Evolutionary conservation across 257 asterid species (phyloP).

Genomic region (Galeopsis tetrahit): DNA sequence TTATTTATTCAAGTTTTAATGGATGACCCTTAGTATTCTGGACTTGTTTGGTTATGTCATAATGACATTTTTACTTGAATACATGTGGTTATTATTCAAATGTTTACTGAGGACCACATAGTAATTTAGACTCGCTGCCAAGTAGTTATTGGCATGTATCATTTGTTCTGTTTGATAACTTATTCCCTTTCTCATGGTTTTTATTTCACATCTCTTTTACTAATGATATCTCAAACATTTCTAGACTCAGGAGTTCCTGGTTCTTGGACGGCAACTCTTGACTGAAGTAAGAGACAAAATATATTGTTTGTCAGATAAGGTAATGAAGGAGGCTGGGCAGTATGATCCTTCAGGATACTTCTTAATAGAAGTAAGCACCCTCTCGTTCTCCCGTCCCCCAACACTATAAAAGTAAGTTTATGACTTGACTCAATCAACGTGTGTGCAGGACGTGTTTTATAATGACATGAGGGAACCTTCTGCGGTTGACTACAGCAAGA

Average conservation of each 20-base stretch:
- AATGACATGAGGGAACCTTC: constrained; percentile 69
- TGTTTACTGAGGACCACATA: neutral
- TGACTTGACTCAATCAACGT: constrained; percentile 11
- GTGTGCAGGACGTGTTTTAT: constrained; percentile 71
- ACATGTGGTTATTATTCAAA: neutral
- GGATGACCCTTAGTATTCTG: neutral
- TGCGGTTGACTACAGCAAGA: constrained; percentile 72
- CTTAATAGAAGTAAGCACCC: constrained; percentile 69
- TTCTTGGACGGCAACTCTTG: constrained; percentile 81
- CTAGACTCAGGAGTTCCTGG: constrained; percentile 87
- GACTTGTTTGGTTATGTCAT: constrained; percentile 8
- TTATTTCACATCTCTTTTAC: constrained; percentile 19
- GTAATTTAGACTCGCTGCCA: neutral
- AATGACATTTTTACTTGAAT: neutral
- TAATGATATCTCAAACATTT: constrained; percentile 36
- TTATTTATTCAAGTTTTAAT: neutral
- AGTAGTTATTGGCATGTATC: neutral
- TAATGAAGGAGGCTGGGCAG: constrained; percentile 68
- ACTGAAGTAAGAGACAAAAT: constrained; percentile 83
- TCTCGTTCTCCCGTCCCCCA: neutral
- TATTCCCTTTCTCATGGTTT: constrained; percentile 15
- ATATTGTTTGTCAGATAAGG: constrained; percentile 79
- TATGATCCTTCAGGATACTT: constrained; percentile 87
- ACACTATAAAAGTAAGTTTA: neutral
- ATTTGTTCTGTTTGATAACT: constrained; percentile 14